Percentiles rank a stretch among this genome's conserved stretches.
phyloP scores from a whole-genome alignment of 2,329 filamentous ascomycete species.

The Aspergillus sojae region DNA sequence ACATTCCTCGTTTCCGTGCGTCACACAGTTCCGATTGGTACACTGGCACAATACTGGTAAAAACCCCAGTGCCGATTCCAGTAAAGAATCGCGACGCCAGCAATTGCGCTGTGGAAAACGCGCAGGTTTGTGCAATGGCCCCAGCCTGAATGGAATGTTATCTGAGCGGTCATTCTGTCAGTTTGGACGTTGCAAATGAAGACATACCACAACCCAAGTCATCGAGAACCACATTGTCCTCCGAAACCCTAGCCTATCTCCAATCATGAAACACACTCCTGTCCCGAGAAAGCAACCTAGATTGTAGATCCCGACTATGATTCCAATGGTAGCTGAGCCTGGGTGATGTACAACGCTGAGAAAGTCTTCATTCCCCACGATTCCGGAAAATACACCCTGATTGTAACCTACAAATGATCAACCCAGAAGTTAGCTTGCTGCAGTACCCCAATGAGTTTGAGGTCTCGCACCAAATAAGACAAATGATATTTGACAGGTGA shows the following conservation, averaged over 20 bases:
- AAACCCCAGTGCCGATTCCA: slow-evolving; percentile 54
- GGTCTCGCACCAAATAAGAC: slow-evolving; percentile 28
- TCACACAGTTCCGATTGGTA: slow-evolving; percentile 52
- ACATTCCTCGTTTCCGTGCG: slow-evolving; percentile 45
- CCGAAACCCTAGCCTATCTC: slow-evolving; percentile 35
- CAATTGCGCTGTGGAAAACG: slow-evolving; percentile 35
- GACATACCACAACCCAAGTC: slow-evolving; percentile 32
- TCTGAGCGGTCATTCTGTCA: slow-evolving; percentile 1
- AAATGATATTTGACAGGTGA: slow-evolving; percentile 29
- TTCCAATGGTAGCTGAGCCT: slow-evolving; percentile 40
- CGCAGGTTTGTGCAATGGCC: slow-evolving; percentile 39
- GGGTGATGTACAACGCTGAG: slow-evolving; percentile 44
- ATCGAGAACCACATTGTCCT: slow-evolving; percentile 40
- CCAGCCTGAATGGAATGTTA: slow-evolving; percentile 29
- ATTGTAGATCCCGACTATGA: slow-evolving; percentile 50
- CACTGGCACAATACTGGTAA: slow-evolving; percentile 40
- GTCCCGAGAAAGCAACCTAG: slow-evolving; percentile 46
- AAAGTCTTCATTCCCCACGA: slow-evolving; percentile 51
- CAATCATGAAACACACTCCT: slow-evolving; percentile 34
- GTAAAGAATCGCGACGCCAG: slow-evolving; percentile 53
- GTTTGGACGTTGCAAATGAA: neutral
- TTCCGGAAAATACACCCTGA: slow-evolving; percentile 53
- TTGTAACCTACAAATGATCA: slow-evolving; percentile 45
- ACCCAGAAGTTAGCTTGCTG: slow-evolving; percentile 9
- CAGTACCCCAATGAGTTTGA: neutral